These are phyloP conservation scores for Aspergillus incahuasiensis DNA, from an alignment of 495 filamentous ascomycete genomes.

Conservation along the genomic window DNA sequence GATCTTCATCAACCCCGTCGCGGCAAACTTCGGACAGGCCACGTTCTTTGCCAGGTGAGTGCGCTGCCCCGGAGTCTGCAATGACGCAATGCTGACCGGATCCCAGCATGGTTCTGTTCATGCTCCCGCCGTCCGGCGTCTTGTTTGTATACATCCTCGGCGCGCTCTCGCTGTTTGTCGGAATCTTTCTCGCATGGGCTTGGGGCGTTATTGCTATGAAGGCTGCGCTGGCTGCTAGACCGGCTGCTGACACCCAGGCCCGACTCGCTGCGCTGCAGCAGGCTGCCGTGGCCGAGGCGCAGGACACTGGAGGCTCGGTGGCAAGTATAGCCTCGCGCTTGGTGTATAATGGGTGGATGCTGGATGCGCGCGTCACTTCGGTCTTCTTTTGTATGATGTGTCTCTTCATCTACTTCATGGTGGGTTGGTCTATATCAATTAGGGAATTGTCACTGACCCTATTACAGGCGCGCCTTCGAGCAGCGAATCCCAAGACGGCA, in stretches of 20 bases:
- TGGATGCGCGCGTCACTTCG: conserved; percentile 36
- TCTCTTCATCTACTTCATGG: conserved; percentile 35
- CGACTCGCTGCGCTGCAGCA: conserved; percentile 29
- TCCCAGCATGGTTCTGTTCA: conserved; percentile 27
- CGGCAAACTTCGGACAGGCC: conserved; percentile 22
- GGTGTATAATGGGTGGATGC: conserved; percentile 36
- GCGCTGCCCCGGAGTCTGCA: neutral
- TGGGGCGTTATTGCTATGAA: conserved; percentile 43
- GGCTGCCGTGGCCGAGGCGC: conserved; percentile 25
- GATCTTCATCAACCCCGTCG: conserved; percentile 36
- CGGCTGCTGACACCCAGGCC: conserved; percentile 33
- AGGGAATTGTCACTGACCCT: neutral
- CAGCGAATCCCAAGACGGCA: conserved; percentile 35
- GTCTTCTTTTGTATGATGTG: conserved; percentile 34
- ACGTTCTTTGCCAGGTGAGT: conserved; percentile 24
- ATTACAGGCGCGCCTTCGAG: conserved; percentile 31
- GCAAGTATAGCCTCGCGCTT: conserved; percentile 25
- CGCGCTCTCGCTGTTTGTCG: conserved; percentile 29
- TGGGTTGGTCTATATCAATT: neutral
- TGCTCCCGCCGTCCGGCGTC: conserved; percentile 36
- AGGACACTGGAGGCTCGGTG: conserved; percentile 31
- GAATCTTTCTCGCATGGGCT: conserved; percentile 37
- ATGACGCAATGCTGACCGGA: neutral
- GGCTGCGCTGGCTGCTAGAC: conserved; percentile 34
- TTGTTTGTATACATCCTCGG: conserved; percentile 36